phyloP scores from a whole-genome alignment of 1,284 basidiomycete genomes.

The Cryptococcus wingfieldii region DNA sequence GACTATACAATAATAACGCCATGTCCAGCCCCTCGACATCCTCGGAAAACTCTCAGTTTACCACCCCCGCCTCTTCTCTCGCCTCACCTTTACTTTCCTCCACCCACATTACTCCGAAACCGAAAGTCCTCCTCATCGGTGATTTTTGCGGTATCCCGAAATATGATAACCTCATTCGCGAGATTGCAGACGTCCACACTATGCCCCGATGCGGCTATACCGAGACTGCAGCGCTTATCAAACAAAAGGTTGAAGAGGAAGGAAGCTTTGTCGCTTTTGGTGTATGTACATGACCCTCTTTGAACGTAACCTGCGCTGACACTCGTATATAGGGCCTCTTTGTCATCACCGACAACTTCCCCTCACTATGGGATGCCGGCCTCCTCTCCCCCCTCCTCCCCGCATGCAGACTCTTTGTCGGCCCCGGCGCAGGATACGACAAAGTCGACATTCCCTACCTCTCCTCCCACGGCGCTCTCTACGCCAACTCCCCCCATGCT shows the following conservation, averaged over 20 bases:
- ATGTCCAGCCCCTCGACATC: not conserved
- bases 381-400: constrained; percentile 22
- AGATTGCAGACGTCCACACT: constrained; percentile 15
- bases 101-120: not conserved
- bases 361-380: constrained; percentile 16
- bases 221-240: constrained; percentile 10
- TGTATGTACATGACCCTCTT: constrained; percentile 11
- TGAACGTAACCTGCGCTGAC: not conserved
- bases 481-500: constrained; percentile 32
- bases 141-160: constrained; percentile 6
- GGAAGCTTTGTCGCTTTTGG: constrained; percentile 25
- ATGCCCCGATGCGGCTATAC: constrained; percentile 12
- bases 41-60: too few species aligned
- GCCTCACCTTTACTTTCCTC: not conserved
- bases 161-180: constrained; percentile 9
- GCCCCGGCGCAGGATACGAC: constrained; percentile 30
- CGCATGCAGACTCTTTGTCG: constrained; percentile 18
- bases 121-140: constrained; percentile 16
- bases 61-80: constrained; percentile 1
- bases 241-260: constrained; percentile 12
- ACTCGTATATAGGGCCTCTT: constrained; percentile 16
- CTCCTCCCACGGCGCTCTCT: constrained; percentile 24
- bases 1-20: not conserved
- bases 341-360: constrained; percentile 17
- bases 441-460: constrained; percentile 27